phyloP scores from a whole-genome alignment of 306 rosid species.

The Pyrus betulifolia region DNA sequence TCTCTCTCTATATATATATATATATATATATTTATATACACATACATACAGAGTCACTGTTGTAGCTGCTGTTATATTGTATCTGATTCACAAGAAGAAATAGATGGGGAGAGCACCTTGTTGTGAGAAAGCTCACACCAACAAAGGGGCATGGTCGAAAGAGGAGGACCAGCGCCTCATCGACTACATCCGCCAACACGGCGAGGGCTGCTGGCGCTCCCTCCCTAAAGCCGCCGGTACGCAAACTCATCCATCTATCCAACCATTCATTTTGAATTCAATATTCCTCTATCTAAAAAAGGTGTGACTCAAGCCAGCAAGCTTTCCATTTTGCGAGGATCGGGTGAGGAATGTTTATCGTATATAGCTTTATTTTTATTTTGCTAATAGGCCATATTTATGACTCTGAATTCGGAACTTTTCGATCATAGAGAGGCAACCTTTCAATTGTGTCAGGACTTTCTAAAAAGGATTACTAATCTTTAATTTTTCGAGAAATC shows the following conservation, averaged over 20 bases:
- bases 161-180: slow-evolving; percentile 72
- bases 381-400: too few relatives aligned
- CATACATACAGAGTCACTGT: background rate
- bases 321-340: too few relatives aligned
- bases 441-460: too few relatives aligned
- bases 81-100: background rate
- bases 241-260: background rate
- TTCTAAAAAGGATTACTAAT: too few relatives aligned
- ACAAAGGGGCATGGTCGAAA: slow-evolving; percentile 74
- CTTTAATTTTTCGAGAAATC: too few relatives aligned
- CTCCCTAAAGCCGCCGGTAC: slow-evolving; percentile 67
- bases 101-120: slow-evolving; percentile 68
- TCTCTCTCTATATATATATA: background rate
- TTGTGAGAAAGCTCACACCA: slow-evolving; percentile 69
- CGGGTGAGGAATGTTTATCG: too few relatives aligned
- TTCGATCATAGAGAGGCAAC: too few relatives aligned
- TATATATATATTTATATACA: too few relatives aligned
- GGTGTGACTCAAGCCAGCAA: too few relatives aligned
- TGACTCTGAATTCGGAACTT: too few relatives aligned
- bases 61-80: background rate
- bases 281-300: background rate
- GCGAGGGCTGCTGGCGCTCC: slow-evolving; percentile 81
- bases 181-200: slow-evolving; percentile 57
- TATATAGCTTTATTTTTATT: too few relatives aligned
- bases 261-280: background rate